Conservation (phyloP, 2,329 filamentous ascomycete genomes). For the Fusarium anthophilum region DNA sequence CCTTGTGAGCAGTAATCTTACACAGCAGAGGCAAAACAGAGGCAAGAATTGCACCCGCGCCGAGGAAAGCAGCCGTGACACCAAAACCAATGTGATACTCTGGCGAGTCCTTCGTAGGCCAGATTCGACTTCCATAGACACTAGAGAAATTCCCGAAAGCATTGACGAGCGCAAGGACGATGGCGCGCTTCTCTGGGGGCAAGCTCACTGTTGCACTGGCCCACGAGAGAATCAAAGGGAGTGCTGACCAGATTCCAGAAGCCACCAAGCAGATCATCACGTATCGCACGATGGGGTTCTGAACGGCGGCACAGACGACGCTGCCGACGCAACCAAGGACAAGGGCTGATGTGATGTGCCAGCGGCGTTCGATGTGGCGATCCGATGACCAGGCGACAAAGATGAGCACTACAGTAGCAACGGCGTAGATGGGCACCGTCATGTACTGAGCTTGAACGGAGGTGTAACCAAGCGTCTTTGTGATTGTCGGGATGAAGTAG, state of each 20-base stretch:
- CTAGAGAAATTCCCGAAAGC: neutral
- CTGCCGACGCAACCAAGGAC: neutral
- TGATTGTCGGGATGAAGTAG: neutral
- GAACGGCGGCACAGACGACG: neutral
- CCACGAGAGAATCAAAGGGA: neutral
- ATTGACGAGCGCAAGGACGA: neutral
- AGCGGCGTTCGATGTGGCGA: neutral
- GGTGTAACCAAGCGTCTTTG: neutral
- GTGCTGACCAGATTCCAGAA: neutral
- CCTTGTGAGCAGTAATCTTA: neutral
- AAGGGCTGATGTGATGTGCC: neutral
- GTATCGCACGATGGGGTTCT: neutral
- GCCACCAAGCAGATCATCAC: neutral
- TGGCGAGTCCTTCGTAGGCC: neutral
- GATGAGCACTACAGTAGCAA: neutral
- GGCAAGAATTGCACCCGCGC: neutral
- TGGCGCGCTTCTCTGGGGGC: neutral
- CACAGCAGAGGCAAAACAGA: neutral
- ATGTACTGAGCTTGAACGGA: neutral
- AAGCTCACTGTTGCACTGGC: neutral
- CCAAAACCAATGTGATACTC: neutral
- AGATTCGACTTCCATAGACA: neutral
- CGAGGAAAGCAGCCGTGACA: neutral
- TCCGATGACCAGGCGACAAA: neutral
- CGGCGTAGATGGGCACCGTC: neutral